Evolutionary conservation across 1,284 basidiomycete species (phyloP).

Genomic region (Fomes fomentarius): DNA sequence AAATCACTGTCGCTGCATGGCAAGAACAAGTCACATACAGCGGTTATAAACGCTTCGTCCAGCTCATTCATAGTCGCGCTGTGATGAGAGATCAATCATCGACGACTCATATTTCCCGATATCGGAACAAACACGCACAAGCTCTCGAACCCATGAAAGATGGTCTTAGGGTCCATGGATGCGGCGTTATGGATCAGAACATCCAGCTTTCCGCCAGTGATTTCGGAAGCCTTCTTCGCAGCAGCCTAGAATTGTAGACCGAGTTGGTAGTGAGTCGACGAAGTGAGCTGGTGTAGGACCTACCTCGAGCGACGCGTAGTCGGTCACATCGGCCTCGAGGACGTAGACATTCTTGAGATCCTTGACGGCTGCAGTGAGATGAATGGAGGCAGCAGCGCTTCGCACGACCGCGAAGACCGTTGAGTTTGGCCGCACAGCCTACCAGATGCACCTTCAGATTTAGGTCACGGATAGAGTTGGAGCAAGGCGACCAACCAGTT

Average conservation of each 20-base stretch:
- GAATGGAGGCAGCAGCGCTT: slow-evolving; percentile 21
- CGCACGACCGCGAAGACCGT: slow-evolving; percentile 28
- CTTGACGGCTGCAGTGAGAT: slow-evolving; percentile 22
- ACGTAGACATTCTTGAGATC: slow-evolving; percentile 28
- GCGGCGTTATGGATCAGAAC: slow-evolving; percentile 18
- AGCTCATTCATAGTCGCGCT: slow-evolving; percentile 20
- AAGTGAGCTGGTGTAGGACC: neutral
- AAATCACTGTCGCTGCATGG: neutral
- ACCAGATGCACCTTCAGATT: neutral
- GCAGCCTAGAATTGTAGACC: no score
- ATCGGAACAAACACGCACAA: slow-evolving; percentile 6
- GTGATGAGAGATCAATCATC: neutral
- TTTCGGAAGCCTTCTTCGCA: neutral
- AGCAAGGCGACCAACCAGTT: neutral
- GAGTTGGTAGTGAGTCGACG: neutral
- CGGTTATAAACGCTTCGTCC: slow-evolving; percentile 17
- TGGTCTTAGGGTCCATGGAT: neutral
- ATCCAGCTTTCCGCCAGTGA: slow-evolving; percentile 12
- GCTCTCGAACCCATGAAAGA: slow-evolving; percentile 6
- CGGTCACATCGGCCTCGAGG: slow-evolving; percentile 29
- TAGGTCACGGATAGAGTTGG: no score
- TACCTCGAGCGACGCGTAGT: slow-evolving; percentile 27
- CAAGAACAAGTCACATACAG: slow-evolving; percentile 2
- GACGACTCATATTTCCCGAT: no score
- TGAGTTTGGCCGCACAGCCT: neutral